Percentiles rank a stretch among this genome's conserved stretches.
phyloP scores from a whole-genome alignment of 2,329 filamentous ascomycete genomes.

The Ceratocystis harringtonii region DNA sequence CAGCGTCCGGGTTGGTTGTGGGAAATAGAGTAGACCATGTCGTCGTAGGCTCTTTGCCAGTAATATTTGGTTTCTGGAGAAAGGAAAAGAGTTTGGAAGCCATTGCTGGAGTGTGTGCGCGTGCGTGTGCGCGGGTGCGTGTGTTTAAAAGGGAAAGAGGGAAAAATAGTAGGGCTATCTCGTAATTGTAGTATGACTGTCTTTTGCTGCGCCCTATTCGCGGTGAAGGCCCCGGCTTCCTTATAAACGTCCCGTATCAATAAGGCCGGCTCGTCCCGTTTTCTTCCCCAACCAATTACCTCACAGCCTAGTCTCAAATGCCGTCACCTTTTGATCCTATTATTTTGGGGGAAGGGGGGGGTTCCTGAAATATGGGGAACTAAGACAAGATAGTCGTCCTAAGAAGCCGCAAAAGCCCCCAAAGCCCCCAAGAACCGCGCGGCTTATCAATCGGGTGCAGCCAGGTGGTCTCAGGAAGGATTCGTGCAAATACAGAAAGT shows the following conservation, averaged over 20 bases:
- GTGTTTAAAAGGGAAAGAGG: not conserved
- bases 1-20: constrained; percentile 55
- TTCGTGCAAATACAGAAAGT: not conserved
- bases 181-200: no score
- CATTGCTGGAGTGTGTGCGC: constrained; percentile 22
- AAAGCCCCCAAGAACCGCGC: not conserved
- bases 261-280: not conserved
- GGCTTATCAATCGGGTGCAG: constrained; percentile 13
- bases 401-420: not conserved
- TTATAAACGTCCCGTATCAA: not conserved
- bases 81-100: constrained; percentile 30
- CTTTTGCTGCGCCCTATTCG: no score
- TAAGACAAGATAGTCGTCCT: not conserved
- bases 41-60: constrained; percentile 18
- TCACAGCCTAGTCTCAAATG: not conserved
- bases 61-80: constrained; percentile 24
- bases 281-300: not conserved
- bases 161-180: no score
- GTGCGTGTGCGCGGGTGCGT: no score
- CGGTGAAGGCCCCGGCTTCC: not conserved
- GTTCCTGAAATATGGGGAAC: not conserved
- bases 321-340: not conserved
- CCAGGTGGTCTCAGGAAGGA: not conserved
- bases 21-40: constrained; percentile 46
- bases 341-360: not conserved